Evolutionary conservation across 768 basidiomycete genomes (phyloP).

Genomic region (Xerocomus spinulosus): DNA sequence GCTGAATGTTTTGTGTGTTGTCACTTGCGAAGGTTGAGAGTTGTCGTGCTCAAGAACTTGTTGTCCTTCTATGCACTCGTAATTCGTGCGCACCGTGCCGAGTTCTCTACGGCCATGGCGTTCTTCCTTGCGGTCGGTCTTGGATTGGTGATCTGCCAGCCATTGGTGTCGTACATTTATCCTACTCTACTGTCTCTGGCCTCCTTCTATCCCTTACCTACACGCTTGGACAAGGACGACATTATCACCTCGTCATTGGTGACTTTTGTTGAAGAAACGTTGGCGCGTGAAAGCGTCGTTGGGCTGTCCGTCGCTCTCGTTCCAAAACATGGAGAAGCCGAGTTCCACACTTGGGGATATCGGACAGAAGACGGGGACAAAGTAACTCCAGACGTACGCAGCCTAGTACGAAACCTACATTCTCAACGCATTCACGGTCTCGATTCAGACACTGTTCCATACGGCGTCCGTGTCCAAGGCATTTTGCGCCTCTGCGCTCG

Average conservation of each 20-base stretch:
- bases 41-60: no score
- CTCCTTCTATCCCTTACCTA: no score
- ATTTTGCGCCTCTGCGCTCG: slow-evolving; percentile 37
- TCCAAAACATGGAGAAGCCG: slow-evolving; percentile 20
- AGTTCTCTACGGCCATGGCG: no score
- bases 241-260: slow-evolving; percentile 19
- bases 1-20: no score
- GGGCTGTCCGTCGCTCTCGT: slow-evolving; percentile 32
- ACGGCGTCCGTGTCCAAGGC: slow-evolving; percentile 38
- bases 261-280: slow-evolving; percentile 14
- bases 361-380: slow-evolving; percentile 32
- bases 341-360: slow-evolving; percentile 34
- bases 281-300: slow-evolving; percentile 22
- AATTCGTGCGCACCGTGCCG: no score
- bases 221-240: neutral
- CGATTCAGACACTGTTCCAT: slow-evolving; percentile 34
- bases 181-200: slow-evolving; percentile 5
- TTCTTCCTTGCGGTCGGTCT: slow-evolving; percentile 5
- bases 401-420: no score
- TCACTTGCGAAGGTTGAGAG: no score
- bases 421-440: no score
- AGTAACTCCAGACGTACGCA: slow-evolving; percentile 32
- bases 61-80: no score
- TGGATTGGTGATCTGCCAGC: slow-evolving; percentile 12
- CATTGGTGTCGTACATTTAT: slow-evolving; percentile 5